Conservation (phyloP, 2,329 filamentous ascomycete genomes). For the Xylaria sp. region DNA sequence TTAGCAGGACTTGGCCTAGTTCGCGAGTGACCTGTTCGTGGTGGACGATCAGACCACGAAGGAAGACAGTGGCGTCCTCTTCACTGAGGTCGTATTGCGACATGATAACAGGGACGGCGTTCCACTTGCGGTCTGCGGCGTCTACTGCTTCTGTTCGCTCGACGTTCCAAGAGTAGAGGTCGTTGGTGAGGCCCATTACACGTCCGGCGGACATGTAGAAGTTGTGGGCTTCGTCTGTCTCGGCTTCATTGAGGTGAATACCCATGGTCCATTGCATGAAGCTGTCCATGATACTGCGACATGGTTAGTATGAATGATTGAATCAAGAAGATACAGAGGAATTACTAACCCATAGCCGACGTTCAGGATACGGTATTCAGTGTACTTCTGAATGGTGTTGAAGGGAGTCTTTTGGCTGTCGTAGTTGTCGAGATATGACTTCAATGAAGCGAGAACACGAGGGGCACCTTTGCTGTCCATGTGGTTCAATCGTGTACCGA, state of each 20-base stretch:
- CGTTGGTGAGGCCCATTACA: conserved; percentile 40
- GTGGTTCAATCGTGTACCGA: conserved; percentile 32
- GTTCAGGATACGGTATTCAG: conserved; percentile 39
- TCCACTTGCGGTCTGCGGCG: conserved; percentile 37
- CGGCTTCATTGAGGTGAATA: conserved; percentile 37
- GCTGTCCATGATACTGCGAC: conserved; percentile 38
- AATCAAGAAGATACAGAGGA: not conserved
- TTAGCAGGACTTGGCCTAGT: conserved; percentile 31
- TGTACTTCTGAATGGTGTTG: conserved; percentile 38
- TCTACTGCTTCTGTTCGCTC: conserved; percentile 36
- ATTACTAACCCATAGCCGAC: conserved; percentile 37
- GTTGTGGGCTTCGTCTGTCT: conserved; percentile 35
- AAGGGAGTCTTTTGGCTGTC: conserved; percentile 39
- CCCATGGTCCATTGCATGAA: conserved; percentile 41
- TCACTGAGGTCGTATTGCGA: conserved; percentile 37
- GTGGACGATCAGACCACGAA: conserved; percentile 34
- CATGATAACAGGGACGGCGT: conserved; percentile 40
- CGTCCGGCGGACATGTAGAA: conserved; percentile 39
- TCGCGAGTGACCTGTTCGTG: conserved; percentile 37
- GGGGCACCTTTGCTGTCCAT: conserved; percentile 38
- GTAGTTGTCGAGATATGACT: conserved; percentile 39
- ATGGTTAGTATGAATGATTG: conserved; percentile 4
- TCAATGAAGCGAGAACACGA: conserved; percentile 32
- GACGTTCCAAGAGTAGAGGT: conserved; percentile 41
- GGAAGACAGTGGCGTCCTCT: conserved; percentile 35